Conservation (phyloP, 306 rosid genomes). For the Corylus avellana region DNA sequence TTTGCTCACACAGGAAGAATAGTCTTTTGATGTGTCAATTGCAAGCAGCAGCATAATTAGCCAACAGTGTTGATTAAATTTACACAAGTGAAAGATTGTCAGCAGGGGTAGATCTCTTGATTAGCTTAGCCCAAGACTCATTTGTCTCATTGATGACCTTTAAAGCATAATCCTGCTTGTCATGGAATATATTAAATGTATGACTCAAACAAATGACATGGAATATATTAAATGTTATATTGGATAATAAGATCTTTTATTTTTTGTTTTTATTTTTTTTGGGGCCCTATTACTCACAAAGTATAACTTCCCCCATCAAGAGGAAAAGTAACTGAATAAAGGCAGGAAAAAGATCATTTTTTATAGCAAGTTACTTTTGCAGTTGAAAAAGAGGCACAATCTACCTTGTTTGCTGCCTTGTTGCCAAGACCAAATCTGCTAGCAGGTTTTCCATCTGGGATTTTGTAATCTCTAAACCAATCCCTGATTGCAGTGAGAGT, state of each 20-base stretch:
- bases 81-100: neutral
- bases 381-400: too few species aligned
- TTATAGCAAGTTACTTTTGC: too few species aligned
- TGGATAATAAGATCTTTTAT: too few species aligned
- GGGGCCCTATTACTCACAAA: too few species aligned
- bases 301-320: too few species aligned
- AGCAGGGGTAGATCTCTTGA: neutral
- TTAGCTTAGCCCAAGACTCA: neutral
- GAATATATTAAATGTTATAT: too few species aligned
- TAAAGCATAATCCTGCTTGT: neutral
- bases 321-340: neutral
- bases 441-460: slow-evolving; percentile 97
- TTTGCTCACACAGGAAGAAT: neutral
- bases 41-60: neutral
- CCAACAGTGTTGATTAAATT: neutral
- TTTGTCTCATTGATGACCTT: neutral
- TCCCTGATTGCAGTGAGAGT: slow-evolving; percentile 88
- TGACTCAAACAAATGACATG: neutral
- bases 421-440: slow-evolving; percentile 91
- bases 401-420: slow-evolving; percentile 79
- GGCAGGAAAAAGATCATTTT: neutral
- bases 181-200: neutral
- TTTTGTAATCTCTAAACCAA: slow-evolving; percentile 97
- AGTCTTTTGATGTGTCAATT: too few species aligned
- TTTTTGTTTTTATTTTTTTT: too few species aligned